Percentiles rank a stretch among this genome's conserved stretches.
Evolutionary conservation across 257 asterid genomes (phyloP).

Genomic region (Mitragyna speciosa): DNA sequence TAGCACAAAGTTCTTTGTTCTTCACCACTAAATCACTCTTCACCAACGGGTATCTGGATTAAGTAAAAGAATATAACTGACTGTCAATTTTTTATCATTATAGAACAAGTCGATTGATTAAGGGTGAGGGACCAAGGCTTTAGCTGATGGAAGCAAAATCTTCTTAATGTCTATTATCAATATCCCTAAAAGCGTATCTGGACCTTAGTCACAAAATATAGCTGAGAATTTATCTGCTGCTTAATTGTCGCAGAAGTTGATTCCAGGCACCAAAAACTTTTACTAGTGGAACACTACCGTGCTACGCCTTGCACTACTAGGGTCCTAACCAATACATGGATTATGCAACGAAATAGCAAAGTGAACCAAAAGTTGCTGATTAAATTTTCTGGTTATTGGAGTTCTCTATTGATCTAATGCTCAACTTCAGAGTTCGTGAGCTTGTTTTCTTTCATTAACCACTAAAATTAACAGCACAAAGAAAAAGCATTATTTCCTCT

Average conservation of each 20-base stretch:
- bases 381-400: background rate
- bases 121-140: background rate
- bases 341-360: background rate
- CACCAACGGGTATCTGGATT: background rate
- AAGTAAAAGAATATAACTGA: background rate
- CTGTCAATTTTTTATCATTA: background rate
- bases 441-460: background rate
- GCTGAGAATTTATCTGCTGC: background rate
- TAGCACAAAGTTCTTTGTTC: background rate
- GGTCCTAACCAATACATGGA: background rate
- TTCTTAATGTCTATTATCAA: constrained; percentile 6
- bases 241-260: constrained; percentile 6
- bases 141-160: constrained; percentile 20
- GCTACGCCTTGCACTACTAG: background rate
- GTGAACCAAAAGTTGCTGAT: background rate
- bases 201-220: background rate
- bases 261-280: constrained; percentile 16
- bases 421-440: background rate
- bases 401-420: background rate
- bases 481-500: background rate
- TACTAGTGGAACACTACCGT: background rate
- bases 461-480: background rate
- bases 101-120: constrained; percentile 1
- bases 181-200: background rate
- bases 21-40: constrained; percentile 9